Evolutionary conservation across 192 early-diverging fungal genomes (phyloP), one percentile per base, ranked within the genome.

Genomic region (Coemansia asiatica): DNA sequence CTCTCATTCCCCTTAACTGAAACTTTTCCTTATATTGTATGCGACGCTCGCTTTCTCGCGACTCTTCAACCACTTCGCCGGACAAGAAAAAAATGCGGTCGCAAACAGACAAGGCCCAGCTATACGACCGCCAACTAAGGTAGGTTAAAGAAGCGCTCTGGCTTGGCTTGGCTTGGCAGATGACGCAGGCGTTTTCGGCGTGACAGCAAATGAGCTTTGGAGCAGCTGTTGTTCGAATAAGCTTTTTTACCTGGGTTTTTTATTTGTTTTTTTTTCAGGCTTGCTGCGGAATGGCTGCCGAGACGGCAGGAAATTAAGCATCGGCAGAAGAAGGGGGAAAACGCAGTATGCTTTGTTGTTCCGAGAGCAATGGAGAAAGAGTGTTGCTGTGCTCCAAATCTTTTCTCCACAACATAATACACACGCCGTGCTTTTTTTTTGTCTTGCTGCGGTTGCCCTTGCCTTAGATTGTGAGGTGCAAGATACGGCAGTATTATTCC

Each of bases 61-160:
- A 71, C 48, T 56, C 38, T 3, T 27, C 36, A 10, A 22, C 59
- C 29, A 61, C 62, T 31, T 36, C 22, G 28, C 40, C 60, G 38
- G 33, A 73, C 29, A 58, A 49, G 2, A 79, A 79, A 64, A 67
- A 71, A 69, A 79, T 79, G 70, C 76, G 76, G 26, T 63, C 49
- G 16, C 67, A 73, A n/a, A 33, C 76, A 1, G 76, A 79, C 71
- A 79, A 73, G 22, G 19, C 63, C 19, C 67, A 70, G 53, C 71
- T 72, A 10, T 79, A 79, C 61, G 76, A 79, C 57, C 76, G 76
- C 23, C 76, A 79, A 67, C 76, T 79, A 25, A 60, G 76, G 76
- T 76, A 67, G 19, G 64, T n/a, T n/a, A 23, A 21, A 5, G 48
- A 49, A 55, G 25, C 53, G n/a, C 25, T 1, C 21, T 19, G n/a